Evolutionary conservation across 352 stramenopile genomes (phyloP).

Genomic region (Hyaloperonospora brassicae): DNA sequence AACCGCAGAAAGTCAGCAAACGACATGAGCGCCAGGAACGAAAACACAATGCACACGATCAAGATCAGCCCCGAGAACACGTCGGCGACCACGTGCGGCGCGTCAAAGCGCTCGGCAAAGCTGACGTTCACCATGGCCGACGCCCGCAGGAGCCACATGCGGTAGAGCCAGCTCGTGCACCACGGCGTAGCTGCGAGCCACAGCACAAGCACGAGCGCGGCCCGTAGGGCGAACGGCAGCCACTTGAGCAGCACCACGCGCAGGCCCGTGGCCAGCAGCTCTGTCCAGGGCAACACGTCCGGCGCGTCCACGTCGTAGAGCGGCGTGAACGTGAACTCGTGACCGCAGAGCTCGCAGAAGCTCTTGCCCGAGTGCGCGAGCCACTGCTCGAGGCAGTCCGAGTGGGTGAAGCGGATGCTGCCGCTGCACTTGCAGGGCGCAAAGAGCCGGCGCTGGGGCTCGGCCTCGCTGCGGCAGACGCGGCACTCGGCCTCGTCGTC

Average conservation of each 20-base stretch:
- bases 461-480: constrained; percentile 88
- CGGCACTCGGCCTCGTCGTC: constrained; percentile 89
- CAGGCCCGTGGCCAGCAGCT: constrained; percentile 82
- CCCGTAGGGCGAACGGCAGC: constrained; percentile 79
- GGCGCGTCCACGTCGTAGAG: constrained; percentile 85
- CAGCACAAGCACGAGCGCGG: constrained; percentile 62
- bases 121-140: constrained; percentile 82
- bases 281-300: constrained; percentile 75
- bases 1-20: constrained; percentile 90
- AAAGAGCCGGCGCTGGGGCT: constrained; percentile 66
- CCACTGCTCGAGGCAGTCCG: constrained; percentile 92
- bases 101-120: constrained; percentile 66
- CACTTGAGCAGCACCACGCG: constrained; percentile 79
- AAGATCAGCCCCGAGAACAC: constrained; percentile 87
- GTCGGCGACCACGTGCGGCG: constrained; percentile 67
- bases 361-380: constrained; percentile 87
- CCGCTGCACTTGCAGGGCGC: constrained; percentile 91
- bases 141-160: constrained; percentile 88
- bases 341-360: constrained; percentile 90
- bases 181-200: constrained; percentile 87
- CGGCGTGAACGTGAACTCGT: constrained; percentile 89
- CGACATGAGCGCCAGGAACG: constrained; percentile 92
- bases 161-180: constrained; percentile 91
- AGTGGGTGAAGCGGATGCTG: constrained; percentile 91
- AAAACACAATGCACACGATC: constrained; percentile 89